phyloP scores from a whole-genome alignment of 345 rosid species.

The Trapa incisa region DNA sequence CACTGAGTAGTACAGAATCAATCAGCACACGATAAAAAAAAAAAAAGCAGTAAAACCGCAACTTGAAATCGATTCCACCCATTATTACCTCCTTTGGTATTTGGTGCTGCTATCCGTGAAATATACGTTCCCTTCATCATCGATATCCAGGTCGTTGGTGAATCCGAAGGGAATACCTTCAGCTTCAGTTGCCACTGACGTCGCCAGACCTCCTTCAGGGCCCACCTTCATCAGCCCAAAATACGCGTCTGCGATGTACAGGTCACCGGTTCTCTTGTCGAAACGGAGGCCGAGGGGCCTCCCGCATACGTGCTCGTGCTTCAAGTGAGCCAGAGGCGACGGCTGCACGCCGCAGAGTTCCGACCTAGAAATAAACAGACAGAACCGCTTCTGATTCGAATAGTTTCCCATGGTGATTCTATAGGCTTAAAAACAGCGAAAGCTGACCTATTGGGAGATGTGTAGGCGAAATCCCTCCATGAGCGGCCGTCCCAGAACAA shows the following conservation, averaged over 20 bases:
- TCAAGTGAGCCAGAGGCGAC: slow-evolving; percentile 46
- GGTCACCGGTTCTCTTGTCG: slow-evolving; percentile 62
- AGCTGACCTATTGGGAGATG: slow-evolving; percentile 57
- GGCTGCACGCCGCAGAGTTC: slow-evolving; percentile 64
- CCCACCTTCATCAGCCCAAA: slow-evolving; percentile 87
- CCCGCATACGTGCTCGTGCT: slow-evolving; percentile 87
- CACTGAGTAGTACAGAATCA: no score
- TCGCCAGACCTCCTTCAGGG: slow-evolving; percentile 81
- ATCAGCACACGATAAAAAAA: no score
- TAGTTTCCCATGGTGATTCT: neutral
- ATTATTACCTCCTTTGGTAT: slow-evolving; percentile 62
- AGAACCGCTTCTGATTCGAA: neutral
- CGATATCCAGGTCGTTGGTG: slow-evolving; percentile 85
- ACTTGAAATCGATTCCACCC: neutral
- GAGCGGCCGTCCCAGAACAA: slow-evolving; percentile 62
- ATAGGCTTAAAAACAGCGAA: neutral
- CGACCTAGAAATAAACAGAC: slow-evolving; percentile 30
- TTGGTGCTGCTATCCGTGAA: slow-evolving; percentile 80
- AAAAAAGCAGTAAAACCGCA: no score
- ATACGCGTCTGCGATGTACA: slow-evolving; percentile 89
- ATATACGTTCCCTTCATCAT: slow-evolving; percentile 71
- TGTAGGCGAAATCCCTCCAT: slow-evolving; percentile 70
- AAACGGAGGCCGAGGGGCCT: slow-evolving; percentile 90
- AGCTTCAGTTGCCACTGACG: slow-evolving; percentile 55
- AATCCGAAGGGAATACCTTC: slow-evolving; percentile 70